Evolutionary conservation across 2,329 filamentous ascomycete species (phyloP).

Genomic region (Nigrograna mackinnonii): DNA sequence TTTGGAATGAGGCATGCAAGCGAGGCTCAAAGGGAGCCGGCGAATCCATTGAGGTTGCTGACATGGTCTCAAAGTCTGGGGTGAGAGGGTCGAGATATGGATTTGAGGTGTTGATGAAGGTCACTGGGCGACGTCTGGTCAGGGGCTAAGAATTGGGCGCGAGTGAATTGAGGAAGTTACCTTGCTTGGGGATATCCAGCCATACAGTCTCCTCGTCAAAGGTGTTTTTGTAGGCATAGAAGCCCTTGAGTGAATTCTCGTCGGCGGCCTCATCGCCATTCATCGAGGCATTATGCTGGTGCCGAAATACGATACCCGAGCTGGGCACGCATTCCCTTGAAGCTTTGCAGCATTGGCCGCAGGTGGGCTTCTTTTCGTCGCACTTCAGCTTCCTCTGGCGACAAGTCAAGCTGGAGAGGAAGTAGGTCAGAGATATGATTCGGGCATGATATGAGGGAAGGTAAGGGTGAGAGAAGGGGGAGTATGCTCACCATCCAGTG

Average conservation of each 20-base stretch:
- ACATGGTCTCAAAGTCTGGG: conserved; percentile 38
- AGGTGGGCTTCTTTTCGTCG: conserved; percentile 64
- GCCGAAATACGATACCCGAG: conserved; percentile 67
- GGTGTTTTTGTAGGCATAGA: conserved; percentile 69
- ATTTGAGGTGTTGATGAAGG: conserved; percentile 65
- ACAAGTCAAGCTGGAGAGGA: conserved; percentile 50
- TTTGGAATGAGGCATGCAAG: conserved; percentile 27
- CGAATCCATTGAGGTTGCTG: conserved; percentile 34
- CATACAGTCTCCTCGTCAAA: conserved; percentile 64
- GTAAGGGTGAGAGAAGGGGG: conserved; percentile 1
- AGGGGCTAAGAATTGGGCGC: conserved; percentile 3
- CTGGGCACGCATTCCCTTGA: conserved; percentile 63
- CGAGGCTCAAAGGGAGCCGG: conserved; percentile 32
- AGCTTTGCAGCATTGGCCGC: conserved; percentile 64
- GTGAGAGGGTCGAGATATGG: conserved; percentile 58
- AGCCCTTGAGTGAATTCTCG: conserved; percentile 58
- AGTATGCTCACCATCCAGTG: conserved; percentile 40
- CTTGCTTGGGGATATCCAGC: conserved; percentile 63
- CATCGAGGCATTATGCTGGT: conserved; percentile 72
- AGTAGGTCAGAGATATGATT: conserved; percentile 7
- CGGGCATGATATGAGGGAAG: conserved; percentile 1
- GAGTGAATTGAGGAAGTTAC: conserved; percentile 37
- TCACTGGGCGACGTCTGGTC: conserved; percentile 46
- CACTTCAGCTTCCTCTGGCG: conserved; percentile 67
- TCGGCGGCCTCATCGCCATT: conserved; percentile 53